phyloP scores from a whole-genome alignment of 202 grass and related monocot species.

The Carex arenaria region DNA sequence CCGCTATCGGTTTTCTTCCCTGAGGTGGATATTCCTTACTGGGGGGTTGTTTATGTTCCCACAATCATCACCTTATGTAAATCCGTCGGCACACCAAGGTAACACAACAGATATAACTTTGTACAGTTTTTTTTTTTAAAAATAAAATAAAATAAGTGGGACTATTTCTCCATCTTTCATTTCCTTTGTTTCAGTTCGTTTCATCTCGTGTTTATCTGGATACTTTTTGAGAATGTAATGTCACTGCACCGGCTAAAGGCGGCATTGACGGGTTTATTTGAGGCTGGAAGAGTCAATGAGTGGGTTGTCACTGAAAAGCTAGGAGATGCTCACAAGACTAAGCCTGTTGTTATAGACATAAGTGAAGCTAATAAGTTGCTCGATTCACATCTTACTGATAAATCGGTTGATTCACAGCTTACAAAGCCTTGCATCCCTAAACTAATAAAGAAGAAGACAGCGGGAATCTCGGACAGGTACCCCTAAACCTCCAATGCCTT shows the following conservation, averaged over 20 bases:
- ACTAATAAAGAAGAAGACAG: conserved; percentile 37
- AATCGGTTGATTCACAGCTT: conserved; percentile 12
- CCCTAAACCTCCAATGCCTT: background rate
- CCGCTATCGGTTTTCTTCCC: conserved; percentile 72
- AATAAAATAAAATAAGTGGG: background rate
- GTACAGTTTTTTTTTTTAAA: background rate
- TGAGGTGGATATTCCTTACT: conserved; percentile 69
- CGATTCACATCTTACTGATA: conserved; percentile 14
- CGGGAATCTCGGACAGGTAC: conserved; percentile 48
- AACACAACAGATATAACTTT: conserved; percentile 15
- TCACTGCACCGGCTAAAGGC: conserved; percentile 76
- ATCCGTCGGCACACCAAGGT: conserved; percentile 75
- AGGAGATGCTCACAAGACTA: conserved; percentile 61
- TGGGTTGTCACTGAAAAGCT: conserved; percentile 93
- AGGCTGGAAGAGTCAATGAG: conserved; percentile 82
- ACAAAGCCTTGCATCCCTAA: conserved; percentile 51
- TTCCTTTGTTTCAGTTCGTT: conserved; percentile 50
- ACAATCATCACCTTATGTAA: conserved; percentile 66
- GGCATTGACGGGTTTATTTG: conserved; percentile 53
- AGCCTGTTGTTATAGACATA: conserved; percentile 31
- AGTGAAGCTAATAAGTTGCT: conserved; percentile 41
- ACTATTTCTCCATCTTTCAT: background rate
- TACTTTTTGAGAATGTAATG: conserved; percentile 91
- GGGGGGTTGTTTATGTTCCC: conserved; percentile 63
- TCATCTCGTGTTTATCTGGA: conserved; percentile 80